These are phyloP conservation scores for Tetrapyrgos nigripes DNA, from an alignment of 1,284 basidiomycete species.

Conservation along the genomic window DNA sequence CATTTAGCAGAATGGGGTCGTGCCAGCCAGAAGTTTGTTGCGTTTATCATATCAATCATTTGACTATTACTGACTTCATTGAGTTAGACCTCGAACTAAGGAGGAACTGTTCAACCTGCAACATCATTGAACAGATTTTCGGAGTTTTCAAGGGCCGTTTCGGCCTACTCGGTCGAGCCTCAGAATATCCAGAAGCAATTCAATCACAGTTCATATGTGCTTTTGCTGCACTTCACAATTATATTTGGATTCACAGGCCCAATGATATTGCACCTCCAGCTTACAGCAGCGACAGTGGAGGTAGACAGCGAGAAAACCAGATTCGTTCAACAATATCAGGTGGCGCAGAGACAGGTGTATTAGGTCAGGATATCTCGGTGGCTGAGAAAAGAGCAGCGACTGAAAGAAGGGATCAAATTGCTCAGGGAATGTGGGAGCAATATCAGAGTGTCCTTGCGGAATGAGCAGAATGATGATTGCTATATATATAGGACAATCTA, in stretches of 20 bases:
- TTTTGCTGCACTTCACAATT: constrained; percentile 29
- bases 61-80: neutral
- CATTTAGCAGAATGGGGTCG: constrained; percentile 1
- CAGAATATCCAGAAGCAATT: constrained; percentile 19
- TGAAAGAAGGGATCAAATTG: constrained; percentile 30
- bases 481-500: no score
- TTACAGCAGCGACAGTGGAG: no score
- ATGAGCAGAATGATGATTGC: no score
- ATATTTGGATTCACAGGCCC: constrained; percentile 25
- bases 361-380: no score
- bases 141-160: constrained; percentile 33
- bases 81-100: constrained; percentile 24
- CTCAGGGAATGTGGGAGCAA: constrained; percentile 36
- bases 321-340: no score
- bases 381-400: constrained; percentile 23
- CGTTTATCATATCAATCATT: neutral
- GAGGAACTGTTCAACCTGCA: constrained; percentile 38
- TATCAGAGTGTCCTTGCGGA: no score
- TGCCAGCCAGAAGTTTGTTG: neutral
- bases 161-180: constrained; percentile 12
- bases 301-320: no score
- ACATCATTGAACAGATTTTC: constrained; percentile 38
- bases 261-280: constrained; percentile 1
- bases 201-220: constrained; percentile 24
- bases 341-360: no score